A percentile compares a stretch with the other conserved stretches of the same genome.
Conservation (phyloP, 129 eudicot genomes). For the Tagetes erecta region DNA sequence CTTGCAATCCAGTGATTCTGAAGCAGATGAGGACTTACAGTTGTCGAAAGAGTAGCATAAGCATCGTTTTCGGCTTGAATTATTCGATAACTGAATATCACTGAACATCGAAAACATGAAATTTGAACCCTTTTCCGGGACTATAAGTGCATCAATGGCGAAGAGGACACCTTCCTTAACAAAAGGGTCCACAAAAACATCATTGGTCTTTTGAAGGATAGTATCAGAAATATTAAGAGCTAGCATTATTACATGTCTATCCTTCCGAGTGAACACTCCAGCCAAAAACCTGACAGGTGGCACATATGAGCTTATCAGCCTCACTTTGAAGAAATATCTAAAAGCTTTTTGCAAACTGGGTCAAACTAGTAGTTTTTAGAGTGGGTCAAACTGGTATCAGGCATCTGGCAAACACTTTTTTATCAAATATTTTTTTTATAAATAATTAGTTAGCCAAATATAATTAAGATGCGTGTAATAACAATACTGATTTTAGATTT, state of each 20-base stretch:
- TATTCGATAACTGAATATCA: slow-evolving; percentile 45
- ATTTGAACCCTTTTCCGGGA: slow-evolving; percentile 61
- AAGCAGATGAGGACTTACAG: slow-evolving; percentile 36
- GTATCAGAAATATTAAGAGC: slow-evolving; percentile 84
- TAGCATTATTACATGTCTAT: slow-evolving; percentile 60
- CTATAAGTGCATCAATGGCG: slow-evolving; percentile 73
- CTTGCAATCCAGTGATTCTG: slow-evolving; percentile 54
- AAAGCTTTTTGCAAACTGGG: background rate
- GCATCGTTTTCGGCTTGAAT: slow-evolving; percentile 52
- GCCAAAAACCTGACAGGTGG: slow-evolving; percentile 72
- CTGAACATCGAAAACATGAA: slow-evolving; percentile 54
- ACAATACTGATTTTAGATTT: background rate
- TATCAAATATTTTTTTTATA: background rate
- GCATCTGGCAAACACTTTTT: background rate
- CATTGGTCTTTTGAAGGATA: slow-evolving; percentile 57
- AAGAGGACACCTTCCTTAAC: slow-evolving; percentile 90
- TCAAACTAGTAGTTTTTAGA: background rate
- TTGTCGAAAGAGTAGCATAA: slow-evolving; percentile 71
- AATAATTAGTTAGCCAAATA: background rate
- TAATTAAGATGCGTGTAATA: background rate
- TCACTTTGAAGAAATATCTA: background rate
- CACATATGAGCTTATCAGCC: slow-evolving; percentile 2
- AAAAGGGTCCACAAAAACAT: slow-evolving; percentile 62
- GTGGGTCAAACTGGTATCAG: background rate
- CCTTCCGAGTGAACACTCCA: slow-evolving; percentile 82